A percentile compares a stretch with the other conserved stretches of the same genome.
Evolutionary conservation across 441 rosid species (phyloP).

Genomic region (Erodium chrysanthum): DNA sequence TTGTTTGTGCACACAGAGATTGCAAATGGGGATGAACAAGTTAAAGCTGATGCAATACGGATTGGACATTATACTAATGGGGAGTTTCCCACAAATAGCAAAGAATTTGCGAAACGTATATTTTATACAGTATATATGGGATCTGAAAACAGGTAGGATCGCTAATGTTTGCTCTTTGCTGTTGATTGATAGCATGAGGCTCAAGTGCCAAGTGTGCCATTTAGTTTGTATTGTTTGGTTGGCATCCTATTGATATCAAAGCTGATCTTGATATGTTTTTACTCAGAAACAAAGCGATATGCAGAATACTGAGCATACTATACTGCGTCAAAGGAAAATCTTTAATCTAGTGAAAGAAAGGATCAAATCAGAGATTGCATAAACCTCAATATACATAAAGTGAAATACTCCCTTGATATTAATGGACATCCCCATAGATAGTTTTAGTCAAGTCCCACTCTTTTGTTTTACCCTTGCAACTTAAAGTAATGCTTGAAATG

Average conservation of each 20-base stretch:
- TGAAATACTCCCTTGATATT: not conserved
- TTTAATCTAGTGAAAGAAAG: not conserved
- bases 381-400: not conserved
- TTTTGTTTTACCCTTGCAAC: no score
- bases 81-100: slow-evolving; percentile 72
- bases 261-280: not conserved
- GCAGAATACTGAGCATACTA: not conserved
- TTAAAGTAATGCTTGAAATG: not conserved
- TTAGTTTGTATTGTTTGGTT: not conserved
- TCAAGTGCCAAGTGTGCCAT: not conserved
- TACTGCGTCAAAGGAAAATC: not conserved
- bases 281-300: not conserved
- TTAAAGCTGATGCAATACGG: slow-evolving; percentile 81
- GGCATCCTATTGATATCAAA: not conserved
- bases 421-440: not conserved
- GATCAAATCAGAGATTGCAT: not conserved
- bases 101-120: slow-evolving; percentile 83
- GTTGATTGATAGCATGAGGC: not conserved
- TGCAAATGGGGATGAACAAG: slow-evolving; percentile 82
- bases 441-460: not conserved
- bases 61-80: slow-evolving; percentile 67
- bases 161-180: not conserved
- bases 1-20: slow-evolving; percentile 40
- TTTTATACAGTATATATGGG: slow-evolving; percentile 95
- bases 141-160: slow-evolving; percentile 75